Evolutionary conservation across 768 basidiomycete species (phyloP).

Genomic region (Calocybe cyanea): DNA sequence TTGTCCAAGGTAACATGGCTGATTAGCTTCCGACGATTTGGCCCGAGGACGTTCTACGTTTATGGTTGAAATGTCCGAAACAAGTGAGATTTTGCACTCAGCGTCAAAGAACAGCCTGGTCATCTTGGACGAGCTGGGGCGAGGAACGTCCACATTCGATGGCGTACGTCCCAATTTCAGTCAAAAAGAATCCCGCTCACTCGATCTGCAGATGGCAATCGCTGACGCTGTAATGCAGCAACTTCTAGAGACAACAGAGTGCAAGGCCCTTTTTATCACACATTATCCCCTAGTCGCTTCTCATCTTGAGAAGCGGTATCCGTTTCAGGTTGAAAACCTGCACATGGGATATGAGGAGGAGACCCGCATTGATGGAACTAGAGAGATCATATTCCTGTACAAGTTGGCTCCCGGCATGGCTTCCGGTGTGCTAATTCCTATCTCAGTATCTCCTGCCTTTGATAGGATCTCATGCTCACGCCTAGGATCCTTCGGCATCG

Average conservation of each 20-base stretch:
- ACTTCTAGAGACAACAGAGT: slow-evolving; percentile 52
- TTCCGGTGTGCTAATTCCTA: slow-evolving; percentile 29
- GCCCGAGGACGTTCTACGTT: slow-evolving; percentile 87
- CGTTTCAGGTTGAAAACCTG: slow-evolving; percentile 62
- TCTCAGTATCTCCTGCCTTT: not conserved
- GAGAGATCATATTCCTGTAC: slow-evolving; percentile 88
- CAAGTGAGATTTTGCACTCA: slow-evolving; percentile 79
- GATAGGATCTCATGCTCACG: not conserved
- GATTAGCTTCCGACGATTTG: slow-evolving; percentile 80
- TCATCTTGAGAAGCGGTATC: slow-evolving; percentile 57
- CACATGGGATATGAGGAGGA: slow-evolving; percentile 86
- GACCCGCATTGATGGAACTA: slow-evolving; percentile 62
- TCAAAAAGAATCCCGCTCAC: slow-evolving; percentile 1
- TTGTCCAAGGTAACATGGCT: not conserved
- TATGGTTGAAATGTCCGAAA: slow-evolving; percentile 97
- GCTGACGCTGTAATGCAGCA: slow-evolving; percentile 78
- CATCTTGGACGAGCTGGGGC: slow-evolving; percentile 85
- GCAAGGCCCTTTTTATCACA: slow-evolving; percentile 89
- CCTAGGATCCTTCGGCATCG: slow-evolving; percentile 82
- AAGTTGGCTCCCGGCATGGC: slow-evolving; percentile 68
- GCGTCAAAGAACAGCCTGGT: slow-evolving; percentile 78
- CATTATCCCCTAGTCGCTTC: slow-evolving; percentile 88
- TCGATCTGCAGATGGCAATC: slow-evolving; percentile 67
- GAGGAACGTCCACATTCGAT: slow-evolving; percentile 92
- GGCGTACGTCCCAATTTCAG: slow-evolving; percentile 42